Conservation (phyloP, 2,329 filamentous ascomycete genomes). For the Pestalotiopsis sp. region DNA sequence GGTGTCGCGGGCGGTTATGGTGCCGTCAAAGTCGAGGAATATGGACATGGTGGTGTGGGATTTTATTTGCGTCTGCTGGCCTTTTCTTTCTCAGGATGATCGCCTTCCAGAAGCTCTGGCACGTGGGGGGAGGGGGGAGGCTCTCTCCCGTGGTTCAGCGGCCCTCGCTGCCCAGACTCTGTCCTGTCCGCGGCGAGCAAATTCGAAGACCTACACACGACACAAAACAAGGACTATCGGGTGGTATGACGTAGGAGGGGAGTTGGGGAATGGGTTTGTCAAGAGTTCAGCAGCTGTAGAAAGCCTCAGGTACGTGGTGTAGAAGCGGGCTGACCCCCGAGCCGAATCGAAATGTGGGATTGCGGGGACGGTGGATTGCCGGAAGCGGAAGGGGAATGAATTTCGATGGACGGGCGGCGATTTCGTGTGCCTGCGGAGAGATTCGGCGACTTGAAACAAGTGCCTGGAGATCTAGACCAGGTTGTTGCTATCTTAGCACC, state of each 20-base stretch:
- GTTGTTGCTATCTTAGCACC: too few species aligned
- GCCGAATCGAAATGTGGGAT: neutral
- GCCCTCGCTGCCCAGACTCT: neutral
- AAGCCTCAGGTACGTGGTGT: neutral
- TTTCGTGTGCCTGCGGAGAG: neutral
- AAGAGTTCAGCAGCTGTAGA: neutral
- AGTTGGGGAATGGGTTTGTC: neutral
- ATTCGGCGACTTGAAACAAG: neutral
- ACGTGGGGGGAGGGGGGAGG: neutral
- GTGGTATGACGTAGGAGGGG: neutral
- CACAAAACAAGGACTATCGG: neutral
- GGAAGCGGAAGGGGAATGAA: constrained; percentile 4
- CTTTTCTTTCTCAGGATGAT: neutral
- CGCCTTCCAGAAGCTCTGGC: neutral
- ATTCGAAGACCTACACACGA: neutral
- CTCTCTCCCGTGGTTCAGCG: neutral
- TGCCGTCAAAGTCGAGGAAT: constrained; percentile 61
- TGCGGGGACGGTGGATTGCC: constrained; percentile 10
- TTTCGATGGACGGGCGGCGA: neutral
- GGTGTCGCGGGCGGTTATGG: constrained; percentile 56
- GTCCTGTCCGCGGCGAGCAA: neutral
- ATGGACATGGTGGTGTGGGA: constrained; percentile 37
- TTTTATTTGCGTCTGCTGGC: neutral
- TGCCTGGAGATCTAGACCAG: neutral
- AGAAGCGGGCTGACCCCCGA: neutral